phyloP scores from a whole-genome alignment of 2,329 filamentous ascomycete genomes.

The Sclerotinia sclerotiorum region DNA sequence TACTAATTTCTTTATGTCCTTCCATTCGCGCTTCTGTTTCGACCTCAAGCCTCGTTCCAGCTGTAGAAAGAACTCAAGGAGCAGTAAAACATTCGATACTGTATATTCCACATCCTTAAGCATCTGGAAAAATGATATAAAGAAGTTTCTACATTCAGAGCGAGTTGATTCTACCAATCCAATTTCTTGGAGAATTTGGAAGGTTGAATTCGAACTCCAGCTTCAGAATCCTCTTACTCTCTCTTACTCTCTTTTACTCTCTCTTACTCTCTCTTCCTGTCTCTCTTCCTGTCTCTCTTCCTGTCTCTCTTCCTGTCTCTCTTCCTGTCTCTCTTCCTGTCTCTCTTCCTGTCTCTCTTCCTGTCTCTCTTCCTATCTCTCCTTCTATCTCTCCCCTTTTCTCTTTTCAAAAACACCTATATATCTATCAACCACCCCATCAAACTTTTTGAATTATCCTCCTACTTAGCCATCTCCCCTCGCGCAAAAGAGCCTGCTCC shows the following conservation, averaged over 20 bases:
- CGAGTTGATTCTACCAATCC: not conserved
- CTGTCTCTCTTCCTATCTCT: not conserved
- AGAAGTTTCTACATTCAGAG: not conserved
- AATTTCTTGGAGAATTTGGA: not conserved
- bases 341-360: too few species aligned
- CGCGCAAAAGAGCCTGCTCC: not conserved
- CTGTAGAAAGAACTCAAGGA: not conserved
- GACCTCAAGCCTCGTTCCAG: not conserved
- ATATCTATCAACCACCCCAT: not conserved
- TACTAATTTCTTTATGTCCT: not conserved
- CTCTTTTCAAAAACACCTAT: not conserved
- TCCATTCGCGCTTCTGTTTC: not conserved
- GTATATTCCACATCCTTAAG: not conserved
- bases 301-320: not conserved
- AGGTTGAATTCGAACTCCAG: not conserved
- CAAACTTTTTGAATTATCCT: not conserved
- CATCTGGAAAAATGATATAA: not conserved
- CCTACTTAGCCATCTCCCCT: not conserved
- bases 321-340: not conserved
- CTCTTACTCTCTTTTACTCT: too few species aligned
- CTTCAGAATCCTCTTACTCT: not conserved
- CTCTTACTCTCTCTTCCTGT: too few species aligned
- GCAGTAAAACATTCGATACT: not conserved
- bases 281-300: not conserved
- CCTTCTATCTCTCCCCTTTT: not conserved